Percentiles rank a stretch among this genome's conserved stretches.
These are phyloP conservation scores for Meredithiella fracta DNA, from an alignment of 2,329 filamentous ascomycete genomes.

Conservation along the genomic window DNA sequence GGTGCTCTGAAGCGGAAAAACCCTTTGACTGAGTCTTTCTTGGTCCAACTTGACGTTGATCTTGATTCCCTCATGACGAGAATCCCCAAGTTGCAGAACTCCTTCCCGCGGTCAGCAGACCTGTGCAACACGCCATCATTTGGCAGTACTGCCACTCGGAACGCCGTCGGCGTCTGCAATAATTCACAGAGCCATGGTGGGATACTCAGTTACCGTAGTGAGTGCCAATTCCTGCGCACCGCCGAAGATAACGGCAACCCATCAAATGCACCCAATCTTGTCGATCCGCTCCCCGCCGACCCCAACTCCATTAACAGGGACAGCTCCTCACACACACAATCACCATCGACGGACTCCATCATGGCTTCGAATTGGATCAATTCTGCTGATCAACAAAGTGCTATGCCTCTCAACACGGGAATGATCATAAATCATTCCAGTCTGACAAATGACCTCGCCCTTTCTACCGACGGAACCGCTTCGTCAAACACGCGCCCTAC, in stretches of 20 bases:
- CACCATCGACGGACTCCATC: background rate
- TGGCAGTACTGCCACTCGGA: background rate
- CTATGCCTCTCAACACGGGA: background rate
- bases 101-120: slow-evolving; percentile 38
- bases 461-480: slow-evolving; percentile 3
- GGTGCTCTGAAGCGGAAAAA: slow-evolving; percentile 76
- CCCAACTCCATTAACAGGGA: background rate
- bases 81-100: slow-evolving; percentile 39
- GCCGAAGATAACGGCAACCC: slow-evolving; percentile 27
- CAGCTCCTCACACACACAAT: background rate
- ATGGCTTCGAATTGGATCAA: background rate
- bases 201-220: slow-evolving; percentile 29
- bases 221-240: slow-evolving; percentile 28
- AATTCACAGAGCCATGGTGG: slow-evolving; percentile 17
- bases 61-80: slow-evolving; percentile 55
- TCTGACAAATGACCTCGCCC: slow-evolving; percentile 1
- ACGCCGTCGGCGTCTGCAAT: background rate
- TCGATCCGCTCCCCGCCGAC: slow-evolving; percentile 18
- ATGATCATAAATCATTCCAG: background rate
- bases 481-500: slow-evolving; percentile 7
- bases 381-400: background rate
- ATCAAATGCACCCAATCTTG: slow-evolving; percentile 25
- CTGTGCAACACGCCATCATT: background rate
- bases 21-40: slow-evolving; percentile 82
- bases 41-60: slow-evolving; percentile 86